Percentiles rank a stretch among this genome's conserved stretches.
phyloP scores from a whole-genome alignment of 108 stramenopile genomes.

The Cyclotella sp. region DNA sequence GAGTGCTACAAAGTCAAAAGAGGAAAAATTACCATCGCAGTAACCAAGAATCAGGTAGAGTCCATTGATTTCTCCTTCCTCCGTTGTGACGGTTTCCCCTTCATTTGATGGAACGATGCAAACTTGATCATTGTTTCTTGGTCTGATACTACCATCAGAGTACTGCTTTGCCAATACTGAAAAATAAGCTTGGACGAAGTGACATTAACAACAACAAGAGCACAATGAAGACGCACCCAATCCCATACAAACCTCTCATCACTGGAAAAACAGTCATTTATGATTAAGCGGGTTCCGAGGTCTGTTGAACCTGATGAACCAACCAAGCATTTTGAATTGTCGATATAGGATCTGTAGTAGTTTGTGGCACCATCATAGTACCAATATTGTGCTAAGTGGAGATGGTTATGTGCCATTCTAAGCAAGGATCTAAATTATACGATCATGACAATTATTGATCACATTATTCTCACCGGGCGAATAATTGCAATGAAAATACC shows the following conservation, averaged over 20 bases:
- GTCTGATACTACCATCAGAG: background rate
- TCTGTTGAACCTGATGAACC: slow-evolving; percentile 11
- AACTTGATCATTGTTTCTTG: slow-evolving; percentile 4
- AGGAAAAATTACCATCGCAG: background rate
- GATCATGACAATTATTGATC: background rate
- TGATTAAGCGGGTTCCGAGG: slow-evolving; percentile 4
- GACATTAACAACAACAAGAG: too few species aligned
- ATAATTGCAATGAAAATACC: slow-evolving; percentile 13
- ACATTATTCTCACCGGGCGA: background rate
- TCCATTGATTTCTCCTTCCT: background rate
- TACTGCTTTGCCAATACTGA: background rate
- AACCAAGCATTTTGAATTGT: slow-evolving; percentile 9
- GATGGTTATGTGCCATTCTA: background rate
- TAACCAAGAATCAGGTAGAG: background rate
- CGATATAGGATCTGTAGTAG: slow-evolving; percentile 6
- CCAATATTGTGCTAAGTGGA: slow-evolving; percentile 10
- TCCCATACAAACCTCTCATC: slow-evolving; percentile 14
- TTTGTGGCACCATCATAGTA: background rate
- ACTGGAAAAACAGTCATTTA: slow-evolving; percentile 9
- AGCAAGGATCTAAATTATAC: background rate
- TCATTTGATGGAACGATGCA: background rate
- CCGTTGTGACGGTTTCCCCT: too few species aligned
- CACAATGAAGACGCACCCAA: background rate
- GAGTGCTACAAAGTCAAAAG: background rate
- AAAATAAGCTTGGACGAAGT: background rate